Evolutionary conservation across 768 basidiomycete genomes (phyloP), one percentile per base, ranked within the genome.

Genomic region (Boletus sp.): DNA sequence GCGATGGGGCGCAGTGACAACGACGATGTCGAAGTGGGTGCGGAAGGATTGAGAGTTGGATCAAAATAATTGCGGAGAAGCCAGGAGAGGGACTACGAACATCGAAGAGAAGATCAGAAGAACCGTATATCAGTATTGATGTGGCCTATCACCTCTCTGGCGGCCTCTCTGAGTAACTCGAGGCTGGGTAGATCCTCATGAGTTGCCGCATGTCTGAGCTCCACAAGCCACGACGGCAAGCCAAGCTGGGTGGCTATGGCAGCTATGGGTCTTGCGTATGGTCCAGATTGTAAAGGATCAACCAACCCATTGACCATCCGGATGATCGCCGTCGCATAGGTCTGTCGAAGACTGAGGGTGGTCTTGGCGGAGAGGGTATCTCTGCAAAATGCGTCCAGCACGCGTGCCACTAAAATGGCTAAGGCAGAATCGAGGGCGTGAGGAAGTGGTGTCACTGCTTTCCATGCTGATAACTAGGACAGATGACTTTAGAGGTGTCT

Each of bases 301-400:
- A 98, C 96, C 35, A 98, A 79, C 2, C 93, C 91, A 63, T 98
- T 99, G 59, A 98, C 90, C 60, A 98, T 83, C 32, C 96, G 78
- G 54, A 95, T 87, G 55, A 97, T 75, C 2, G 93, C 85, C 25
- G 87, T 76, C 9, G 91, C 84, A 69, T 92, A 93, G 55, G 81
- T 82, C 62, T 94, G 87, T 19, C 95, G 81, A 50, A 90, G 70
- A 47, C 76, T 70, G 34, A 90, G 76, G 35, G 70, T 61, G 1
- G 78, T 74, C 17, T 3, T 68, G 47, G 25, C 62, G 50, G 10
- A 69, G 54, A 32, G 54, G 2, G 39, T 54, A 38, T 49, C 57
- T 21, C 45, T 58, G 54, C 32, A 61, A 8, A 65, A 59, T 23
- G 63, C 65, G 54, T 93, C 90, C 49, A 86, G 79, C 10, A 79